A percentile compares a stretch with the other conserved stretches of the same genome.
Conservation (phyloP, 106 monocot species). For the Agapanthus africanus region DNA sequence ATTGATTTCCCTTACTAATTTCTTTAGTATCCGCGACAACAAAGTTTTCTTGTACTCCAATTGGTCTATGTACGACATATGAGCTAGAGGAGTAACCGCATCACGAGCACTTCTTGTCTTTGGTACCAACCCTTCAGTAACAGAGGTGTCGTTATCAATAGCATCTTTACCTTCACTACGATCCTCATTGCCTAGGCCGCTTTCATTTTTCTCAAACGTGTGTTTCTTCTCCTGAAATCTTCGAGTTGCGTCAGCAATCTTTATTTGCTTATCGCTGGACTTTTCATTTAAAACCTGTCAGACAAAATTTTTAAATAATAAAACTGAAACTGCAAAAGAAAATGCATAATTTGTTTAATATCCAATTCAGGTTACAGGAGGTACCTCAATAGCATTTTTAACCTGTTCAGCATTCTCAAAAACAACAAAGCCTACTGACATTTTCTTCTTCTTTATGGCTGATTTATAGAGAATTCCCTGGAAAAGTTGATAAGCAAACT, state of each 20-base stretch:
- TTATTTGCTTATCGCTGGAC: constrained; percentile 55
- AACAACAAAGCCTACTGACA: constrained; percentile 77
- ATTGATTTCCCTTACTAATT: constrained; percentile 46
- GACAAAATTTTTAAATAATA: neutral
- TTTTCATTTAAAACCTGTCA: constrained; percentile 57
- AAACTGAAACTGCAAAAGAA: neutral
- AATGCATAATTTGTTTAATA: neutral
- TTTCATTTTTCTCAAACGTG: constrained; percentile 5
- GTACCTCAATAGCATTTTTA: constrained; percentile 56
- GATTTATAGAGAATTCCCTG: constrained; percentile 65
- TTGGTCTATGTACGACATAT: constrained; percentile 74
- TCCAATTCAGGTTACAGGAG: neutral
- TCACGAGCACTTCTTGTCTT: constrained; percentile 59
- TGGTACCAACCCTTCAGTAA: constrained; percentile 20
- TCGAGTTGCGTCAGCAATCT: constrained; percentile 54
- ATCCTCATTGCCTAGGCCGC: constrained; percentile 8
- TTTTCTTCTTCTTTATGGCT: constrained; percentile 83
- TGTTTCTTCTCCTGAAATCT: constrained; percentile 41
- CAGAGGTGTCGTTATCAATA: constrained; percentile 11
- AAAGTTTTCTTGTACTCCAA: constrained; percentile 79
- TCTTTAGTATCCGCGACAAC: constrained; percentile 60
- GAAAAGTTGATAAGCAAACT: neutral
- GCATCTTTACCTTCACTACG: constrained; percentile 6
- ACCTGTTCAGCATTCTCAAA: constrained; percentile 56
- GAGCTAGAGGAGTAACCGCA: constrained; percentile 73